Conservation (phyloP, 176 grass and related monocot genomes). For the Tuctoria greenei region DNA sequence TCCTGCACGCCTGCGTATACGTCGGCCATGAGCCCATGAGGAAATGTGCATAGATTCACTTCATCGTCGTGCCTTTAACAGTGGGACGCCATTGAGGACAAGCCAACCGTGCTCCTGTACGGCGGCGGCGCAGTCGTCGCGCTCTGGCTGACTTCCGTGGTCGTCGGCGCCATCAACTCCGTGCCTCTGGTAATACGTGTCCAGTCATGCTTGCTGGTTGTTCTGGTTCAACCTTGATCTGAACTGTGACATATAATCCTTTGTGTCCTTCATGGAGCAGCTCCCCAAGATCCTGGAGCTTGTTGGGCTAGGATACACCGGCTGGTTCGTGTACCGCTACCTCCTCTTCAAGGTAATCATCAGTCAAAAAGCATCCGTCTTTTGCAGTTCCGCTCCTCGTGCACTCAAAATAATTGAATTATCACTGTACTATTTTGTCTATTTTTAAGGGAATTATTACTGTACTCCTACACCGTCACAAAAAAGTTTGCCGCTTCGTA, state of each 20-base stretch:
- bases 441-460: too few species aligned
- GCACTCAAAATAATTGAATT: not conserved
- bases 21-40: not conserved
- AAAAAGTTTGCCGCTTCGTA: too few species aligned
- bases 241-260: not conserved
- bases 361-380: not conserved
- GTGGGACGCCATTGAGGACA: slow-evolving; percentile 95
- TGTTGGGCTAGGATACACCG: slow-evolving; percentile 94
- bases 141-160: slow-evolving; percentile 78
- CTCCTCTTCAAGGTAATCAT: slow-evolving; percentile 94
- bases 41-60: slow-evolving; percentile 5
- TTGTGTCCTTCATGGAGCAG: slow-evolving; percentile 36
- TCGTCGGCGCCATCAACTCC: slow-evolving; percentile 88
- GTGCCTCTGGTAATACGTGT: slow-evolving; percentile 73
- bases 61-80: slow-evolving; percentile 13
- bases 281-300: slow-evolving; percentile 94
- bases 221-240: not conserved
- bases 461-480: too few species aligned
- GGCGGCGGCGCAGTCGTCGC: slow-evolving; percentile 80
- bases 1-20: not conserved
- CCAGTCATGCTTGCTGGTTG: not conserved
- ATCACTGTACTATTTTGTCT: too few species aligned
- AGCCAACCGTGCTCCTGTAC: slow-evolving; percentile 92
- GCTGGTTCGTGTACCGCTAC: slow-evolving; percentile 98
- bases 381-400: not conserved